phyloP scores from a whole-genome alignment of 495 filamentous ascomycete genomes.

The Aspergillus heteromorphus region DNA sequence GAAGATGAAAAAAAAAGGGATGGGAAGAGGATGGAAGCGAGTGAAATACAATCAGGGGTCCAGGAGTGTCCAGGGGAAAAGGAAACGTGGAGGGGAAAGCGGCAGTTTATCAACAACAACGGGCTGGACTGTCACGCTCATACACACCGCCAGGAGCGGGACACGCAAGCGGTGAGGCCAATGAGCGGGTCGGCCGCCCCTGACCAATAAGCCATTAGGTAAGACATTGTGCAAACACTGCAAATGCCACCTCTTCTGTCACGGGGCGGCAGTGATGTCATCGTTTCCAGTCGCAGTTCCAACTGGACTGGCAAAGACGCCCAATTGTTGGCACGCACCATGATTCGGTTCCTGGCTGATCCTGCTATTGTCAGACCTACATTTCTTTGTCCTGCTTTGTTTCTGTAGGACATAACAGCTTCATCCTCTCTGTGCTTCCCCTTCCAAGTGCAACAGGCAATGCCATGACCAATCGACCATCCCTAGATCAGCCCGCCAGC shows the following conservation, averaged over 20 bases:
- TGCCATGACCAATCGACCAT: slow-evolving; percentile 28
- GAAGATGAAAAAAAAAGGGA: slow-evolving; percentile 9
- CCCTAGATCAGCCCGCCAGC: slow-evolving; percentile 12
- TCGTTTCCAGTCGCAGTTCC: slow-evolving; percentile 16
- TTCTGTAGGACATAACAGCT: background rate
- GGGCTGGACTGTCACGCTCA: slow-evolving; percentile 9
- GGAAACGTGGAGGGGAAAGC: slow-evolving; percentile 2
- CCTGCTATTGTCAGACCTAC: background rate
- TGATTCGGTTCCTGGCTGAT: slow-evolving; percentile 5
- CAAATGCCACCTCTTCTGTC: slow-evolving; percentile 13
- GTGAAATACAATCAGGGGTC: slow-evolving; percentile 7
- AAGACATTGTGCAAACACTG: slow-evolving; percentile 17
- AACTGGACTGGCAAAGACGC: background rate
- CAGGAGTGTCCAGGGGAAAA: slow-evolving; percentile 11
- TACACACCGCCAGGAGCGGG: slow-evolving; percentile 22
- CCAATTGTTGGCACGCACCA: background rate
- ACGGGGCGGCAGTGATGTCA: slow-evolving; percentile 25
- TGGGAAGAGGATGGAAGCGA: slow-evolving; percentile 8
- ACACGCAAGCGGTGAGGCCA: slow-evolving; percentile 25
- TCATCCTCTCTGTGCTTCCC: background rate
- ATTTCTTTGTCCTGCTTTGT: background rate
- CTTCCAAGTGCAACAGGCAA: background rate
- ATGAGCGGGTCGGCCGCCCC: slow-evolving; percentile 14
- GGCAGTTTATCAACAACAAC: slow-evolving; percentile 13
- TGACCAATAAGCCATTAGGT: slow-evolving; percentile 4